Evolutionary conservation across 2,329 filamentous ascomycete species (phyloP).

Genomic region (Fusarium marasasianum): DNA sequence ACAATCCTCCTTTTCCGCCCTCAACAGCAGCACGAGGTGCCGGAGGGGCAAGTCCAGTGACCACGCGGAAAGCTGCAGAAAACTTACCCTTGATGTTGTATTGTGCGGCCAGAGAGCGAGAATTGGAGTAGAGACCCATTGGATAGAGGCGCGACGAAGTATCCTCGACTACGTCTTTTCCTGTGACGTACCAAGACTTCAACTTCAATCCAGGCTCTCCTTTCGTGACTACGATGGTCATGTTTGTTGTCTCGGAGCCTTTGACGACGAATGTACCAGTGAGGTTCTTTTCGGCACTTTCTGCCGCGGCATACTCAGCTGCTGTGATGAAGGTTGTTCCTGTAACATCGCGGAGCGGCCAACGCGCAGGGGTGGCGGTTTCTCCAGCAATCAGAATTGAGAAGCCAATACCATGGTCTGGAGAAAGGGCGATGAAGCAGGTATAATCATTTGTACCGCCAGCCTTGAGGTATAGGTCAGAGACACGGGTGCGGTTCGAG

Average conservation of each 20-base stretch:
- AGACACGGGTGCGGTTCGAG: conserved; percentile 21
- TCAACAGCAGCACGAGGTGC: background rate
- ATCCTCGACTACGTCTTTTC: background rate
- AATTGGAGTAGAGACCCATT: background rate
- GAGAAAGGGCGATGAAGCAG: conserved; percentile 12
- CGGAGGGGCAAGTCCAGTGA: background rate
- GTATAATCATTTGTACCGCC: conserved; percentile 25
- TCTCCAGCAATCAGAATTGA: conserved; percentile 41
- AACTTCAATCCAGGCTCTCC: conserved; percentile 19
- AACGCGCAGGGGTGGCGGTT: conserved; percentile 24
- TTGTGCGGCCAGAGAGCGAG: background rate
- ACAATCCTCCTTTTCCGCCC: conserved; percentile 1
- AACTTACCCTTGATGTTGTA: background rate
- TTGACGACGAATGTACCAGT: conserved; percentile 28
- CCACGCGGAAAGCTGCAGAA: background rate
- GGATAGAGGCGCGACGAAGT: background rate
- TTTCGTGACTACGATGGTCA: conserved; percentile 28
- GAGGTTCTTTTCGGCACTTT: conserved; percentile 29
- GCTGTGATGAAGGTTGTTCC: conserved; percentile 33
- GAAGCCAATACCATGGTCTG: conserved; percentile 37
- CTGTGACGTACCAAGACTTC: background rate
- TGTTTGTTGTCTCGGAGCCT: conserved; percentile 7
- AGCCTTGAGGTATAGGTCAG: conserved; percentile 32
- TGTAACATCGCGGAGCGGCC: conserved; percentile 23
- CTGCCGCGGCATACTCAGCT: conserved; percentile 29